A percentile compares a stretch with the other conserved stretches of the same genome.
Evolutionary conservation across 2,329 filamentous ascomycete species (phyloP).

Genomic region (Corniculantispora saksenae): DNA sequence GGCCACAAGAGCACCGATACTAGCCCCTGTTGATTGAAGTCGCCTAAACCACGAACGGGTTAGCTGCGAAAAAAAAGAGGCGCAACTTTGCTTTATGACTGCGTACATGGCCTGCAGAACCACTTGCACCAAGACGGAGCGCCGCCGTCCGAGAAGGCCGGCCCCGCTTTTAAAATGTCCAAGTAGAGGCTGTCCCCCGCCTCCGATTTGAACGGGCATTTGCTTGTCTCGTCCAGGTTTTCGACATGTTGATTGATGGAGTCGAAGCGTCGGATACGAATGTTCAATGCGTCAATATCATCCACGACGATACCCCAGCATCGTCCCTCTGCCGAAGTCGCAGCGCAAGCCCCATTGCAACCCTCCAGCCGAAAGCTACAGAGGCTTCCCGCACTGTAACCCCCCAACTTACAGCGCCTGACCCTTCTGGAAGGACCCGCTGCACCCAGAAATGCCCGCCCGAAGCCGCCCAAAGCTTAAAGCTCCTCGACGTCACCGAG

Average conservation of each 20-base stretch:
- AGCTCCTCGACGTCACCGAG: conserved; percentile 14
- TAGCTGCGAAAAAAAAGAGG: neutral
- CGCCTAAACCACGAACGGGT: neutral
- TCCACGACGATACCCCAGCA: no score
- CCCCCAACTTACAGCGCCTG: neutral
- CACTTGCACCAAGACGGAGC: neutral
- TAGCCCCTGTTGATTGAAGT: neutral
- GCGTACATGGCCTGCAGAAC: neutral
- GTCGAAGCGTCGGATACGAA: no score
- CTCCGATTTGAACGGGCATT: neutral
- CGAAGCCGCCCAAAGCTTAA: neutral
- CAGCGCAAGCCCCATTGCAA: no score
- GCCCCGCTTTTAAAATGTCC: conserved; percentile 33
- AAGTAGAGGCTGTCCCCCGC: conserved; percentile 35
- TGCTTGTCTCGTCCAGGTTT: neutral
- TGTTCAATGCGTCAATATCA: no score
- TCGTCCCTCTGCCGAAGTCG: no score
- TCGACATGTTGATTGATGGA: neutral
- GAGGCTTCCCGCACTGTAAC: neutral
- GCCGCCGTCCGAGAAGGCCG: conserved; percentile 10
- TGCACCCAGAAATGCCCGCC: neutral
- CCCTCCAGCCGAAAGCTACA: neutral
- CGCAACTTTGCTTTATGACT: neutral
- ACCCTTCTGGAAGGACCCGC: neutral
- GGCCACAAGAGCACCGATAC: neutral